These are phyloP conservation scores for Eutrema japonicum DNA, from an alignment of 345 rosid genomes.

Conservation along the genomic window DNA sequence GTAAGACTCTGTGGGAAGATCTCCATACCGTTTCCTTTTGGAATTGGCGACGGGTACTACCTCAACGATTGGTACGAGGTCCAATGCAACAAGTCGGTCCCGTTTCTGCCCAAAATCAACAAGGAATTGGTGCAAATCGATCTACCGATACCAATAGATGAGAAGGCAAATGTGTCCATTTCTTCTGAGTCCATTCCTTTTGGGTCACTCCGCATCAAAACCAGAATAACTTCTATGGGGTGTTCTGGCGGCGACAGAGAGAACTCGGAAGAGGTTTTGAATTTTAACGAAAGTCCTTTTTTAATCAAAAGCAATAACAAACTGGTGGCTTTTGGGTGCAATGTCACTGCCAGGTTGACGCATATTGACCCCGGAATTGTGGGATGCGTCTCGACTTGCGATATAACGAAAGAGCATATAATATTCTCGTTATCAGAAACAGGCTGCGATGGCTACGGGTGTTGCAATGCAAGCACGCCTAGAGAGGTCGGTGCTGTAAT, in stretches of 20 bases:
- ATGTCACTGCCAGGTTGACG: neutral
- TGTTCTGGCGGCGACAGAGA: neutral
- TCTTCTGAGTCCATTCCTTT: neutral
- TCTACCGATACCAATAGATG: neutral
- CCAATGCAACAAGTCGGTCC: conserved; percentile 16
- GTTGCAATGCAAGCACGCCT: neutral
- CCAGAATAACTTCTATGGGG: neutral
- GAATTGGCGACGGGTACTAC: conserved; percentile 19
- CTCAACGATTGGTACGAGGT: neutral
- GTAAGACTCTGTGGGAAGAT: too few relatives aligned
- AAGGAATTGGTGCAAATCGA: conserved; percentile 20
- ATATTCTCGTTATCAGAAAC: too few relatives aligned
- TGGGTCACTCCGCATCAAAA: neutral
- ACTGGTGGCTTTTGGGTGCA: conserved; percentile 42
- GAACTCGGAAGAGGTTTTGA: neutral
- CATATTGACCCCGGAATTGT: neutral
- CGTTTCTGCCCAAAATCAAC: neutral
- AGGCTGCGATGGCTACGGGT: neutral
- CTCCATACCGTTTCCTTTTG: neutral
- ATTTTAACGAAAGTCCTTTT: neutral
- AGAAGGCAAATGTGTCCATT: too few relatives aligned
- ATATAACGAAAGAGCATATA: too few relatives aligned
- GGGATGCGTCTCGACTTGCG: conserved; percentile 46
- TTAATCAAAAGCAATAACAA: neutral
- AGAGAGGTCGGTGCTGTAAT: neutral